Conservation (phyloP, 495 filamentous ascomycete genomes). For the Evernia prunastri region DNA sequence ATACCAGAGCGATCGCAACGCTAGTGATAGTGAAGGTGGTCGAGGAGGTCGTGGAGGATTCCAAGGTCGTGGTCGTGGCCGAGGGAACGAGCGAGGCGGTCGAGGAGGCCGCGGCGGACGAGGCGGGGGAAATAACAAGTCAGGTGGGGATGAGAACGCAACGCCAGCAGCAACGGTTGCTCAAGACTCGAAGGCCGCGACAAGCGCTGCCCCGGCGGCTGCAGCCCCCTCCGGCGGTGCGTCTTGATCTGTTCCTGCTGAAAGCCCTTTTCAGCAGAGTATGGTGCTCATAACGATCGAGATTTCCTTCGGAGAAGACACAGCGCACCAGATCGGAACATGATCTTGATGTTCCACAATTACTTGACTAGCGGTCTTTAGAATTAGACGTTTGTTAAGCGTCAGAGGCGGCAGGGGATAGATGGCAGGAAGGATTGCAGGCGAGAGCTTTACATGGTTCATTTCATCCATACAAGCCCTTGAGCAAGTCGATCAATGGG, state of each 20-base stretch:
- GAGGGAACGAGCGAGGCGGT: conserved; percentile 29
- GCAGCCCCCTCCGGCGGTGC: conserved; percentile 22
- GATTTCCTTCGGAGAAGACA: conserved; percentile 8
- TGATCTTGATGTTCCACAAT: conserved; percentile 11
- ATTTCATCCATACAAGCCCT: conserved; percentile 5
- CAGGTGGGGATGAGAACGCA: conserved; percentile 41
- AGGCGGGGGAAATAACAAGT: conserved; percentile 32
- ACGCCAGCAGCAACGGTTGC: conserved; percentile 7
- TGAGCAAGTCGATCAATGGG: conserved; percentile 2
- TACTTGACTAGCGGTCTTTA: conserved; percentile 13
- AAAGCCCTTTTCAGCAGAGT: neutral
- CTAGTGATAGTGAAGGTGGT: conserved; percentile 73
- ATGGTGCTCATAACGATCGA: conserved; percentile 3
- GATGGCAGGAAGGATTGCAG: conserved; percentile 1
- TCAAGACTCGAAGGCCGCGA: conserved; percentile 20
- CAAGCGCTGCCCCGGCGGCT: conserved; percentile 19
- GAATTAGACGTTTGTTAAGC: conserved; percentile 11
- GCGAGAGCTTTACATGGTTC: conserved; percentile 5
- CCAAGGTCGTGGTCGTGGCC: conserved; percentile 53
- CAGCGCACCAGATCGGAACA: neutral
- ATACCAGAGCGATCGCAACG: conserved; percentile 60
- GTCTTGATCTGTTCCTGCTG: conserved; percentile 10
- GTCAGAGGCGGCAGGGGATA: conserved; percentile 1
- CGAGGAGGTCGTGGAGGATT: conserved; percentile 59
- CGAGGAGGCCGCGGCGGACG: conserved; percentile 41